Conservation (phyloP, 306 rosid genomes). For the Delonix regia region DNA sequence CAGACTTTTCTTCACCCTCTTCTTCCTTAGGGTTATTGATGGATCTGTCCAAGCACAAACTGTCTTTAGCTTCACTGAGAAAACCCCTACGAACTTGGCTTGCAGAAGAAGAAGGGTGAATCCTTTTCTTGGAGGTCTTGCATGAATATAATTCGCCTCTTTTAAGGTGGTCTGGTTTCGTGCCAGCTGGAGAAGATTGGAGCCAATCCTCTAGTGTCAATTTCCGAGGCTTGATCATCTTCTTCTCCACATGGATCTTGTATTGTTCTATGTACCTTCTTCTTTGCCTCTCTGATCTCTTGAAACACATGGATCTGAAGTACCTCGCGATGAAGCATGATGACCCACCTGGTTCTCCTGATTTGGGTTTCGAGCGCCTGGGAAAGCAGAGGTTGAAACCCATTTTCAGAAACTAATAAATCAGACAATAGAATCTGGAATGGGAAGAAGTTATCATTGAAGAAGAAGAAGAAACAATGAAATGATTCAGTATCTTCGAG, state of each 20-base stretch:
- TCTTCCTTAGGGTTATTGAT: not conserved
- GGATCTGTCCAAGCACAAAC: slow-evolving; percentile 42
- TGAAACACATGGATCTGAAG: slow-evolving; percentile 11
- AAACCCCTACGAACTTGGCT: not conserved
- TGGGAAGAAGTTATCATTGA: not conserved
- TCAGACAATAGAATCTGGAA: not conserved
- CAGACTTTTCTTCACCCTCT: slow-evolving; percentile 13
- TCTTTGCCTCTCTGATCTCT: not conserved
- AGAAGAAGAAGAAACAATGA: slow-evolving; percentile 21
- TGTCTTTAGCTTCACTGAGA: slow-evolving; percentile 40
- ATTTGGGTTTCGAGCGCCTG: not conserved
- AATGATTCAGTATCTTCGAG: slow-evolving; percentile 18
- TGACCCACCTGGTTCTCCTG: not conserved
- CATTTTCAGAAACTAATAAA: slow-evolving; percentile 25
- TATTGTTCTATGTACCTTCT: not conserved
- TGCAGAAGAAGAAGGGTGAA: slow-evolving; percentile 39
- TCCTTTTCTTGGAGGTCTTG: slow-evolving; percentile 36
- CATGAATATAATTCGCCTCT: not conserved
- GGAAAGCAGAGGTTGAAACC: slow-evolving; percentile 30
- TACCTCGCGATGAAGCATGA: not conserved
- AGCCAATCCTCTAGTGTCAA: slow-evolving; percentile 33
- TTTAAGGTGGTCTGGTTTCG: slow-evolving; percentile 25
- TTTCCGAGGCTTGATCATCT: not conserved
- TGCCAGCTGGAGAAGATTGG: slow-evolving; percentile 25
- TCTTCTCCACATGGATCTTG: slow-evolving; percentile 19